Base-by-base conservation (phyloP, 306 rosid genomes). In the Cicer cuneatum region DNA sequence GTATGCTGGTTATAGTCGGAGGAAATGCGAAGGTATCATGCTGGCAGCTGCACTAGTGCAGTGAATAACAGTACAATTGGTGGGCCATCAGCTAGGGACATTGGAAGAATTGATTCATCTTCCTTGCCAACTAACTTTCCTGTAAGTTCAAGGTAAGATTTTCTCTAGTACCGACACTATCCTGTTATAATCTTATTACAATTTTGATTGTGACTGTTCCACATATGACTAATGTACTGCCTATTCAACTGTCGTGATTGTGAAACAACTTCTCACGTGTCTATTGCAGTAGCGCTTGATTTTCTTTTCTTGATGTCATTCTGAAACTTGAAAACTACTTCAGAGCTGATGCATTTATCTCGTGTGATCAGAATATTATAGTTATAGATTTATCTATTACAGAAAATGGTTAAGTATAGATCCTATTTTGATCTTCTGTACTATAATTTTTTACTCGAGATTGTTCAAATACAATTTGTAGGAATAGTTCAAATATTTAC, bases 1-100 rank as follows among this genome's bases (percentile, higher is more conserved):
- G 96, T 88, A 93, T 93, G 97, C 97, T 72, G 93, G 85, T 93
- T 84, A 83, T 81, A 88, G 89, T 89, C 80, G 72, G 92, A 85
- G 89, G 93, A 89, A 81, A 93, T 93, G 97, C 97, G 89, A 81
- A 89, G 93, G 90, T 84, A 86, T 90, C 93, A 88, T 83, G 69
- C 84, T 85, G 83, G 89, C 67, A 71, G 92, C 96, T 90, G 96
- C 93, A 81, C 92, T 87, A 84, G 96, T 93, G 96, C 98, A 90
- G 96, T 90, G 82, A 93, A 86, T 83, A 90, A 87, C 85, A 86
- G 78, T 82, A 46, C 89, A 58, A 82, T 90, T 64, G 88, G 96
- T 52, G 98, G 93, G 67, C 79, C 91, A 63, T 90, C 97, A 6
- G 81, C 88, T 77, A 86, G 97, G 90, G 98, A 93, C 67, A 68